phyloP scores from a whole-genome alignment of 1,284 basidiomycete species.

The Leccinum fuscescens region DNA sequence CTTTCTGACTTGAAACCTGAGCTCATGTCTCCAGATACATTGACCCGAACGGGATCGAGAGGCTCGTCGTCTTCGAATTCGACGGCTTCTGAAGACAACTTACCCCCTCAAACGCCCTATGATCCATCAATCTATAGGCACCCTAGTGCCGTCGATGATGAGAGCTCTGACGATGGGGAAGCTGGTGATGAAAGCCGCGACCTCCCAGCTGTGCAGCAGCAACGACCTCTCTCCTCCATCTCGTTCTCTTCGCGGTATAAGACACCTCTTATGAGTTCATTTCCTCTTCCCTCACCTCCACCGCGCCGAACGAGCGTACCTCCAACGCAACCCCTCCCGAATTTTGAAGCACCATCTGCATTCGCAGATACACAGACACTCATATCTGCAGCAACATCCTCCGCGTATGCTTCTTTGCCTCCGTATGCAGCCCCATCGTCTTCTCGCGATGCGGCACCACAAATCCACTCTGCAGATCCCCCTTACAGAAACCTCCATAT shows the following conservation, averaged over 20 bases:
- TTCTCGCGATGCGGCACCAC: slow-evolving; percentile 38
- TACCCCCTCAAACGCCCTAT: slow-evolving; percentile 18
- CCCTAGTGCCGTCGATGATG: slow-evolving; percentile 2
- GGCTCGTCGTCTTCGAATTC: slow-evolving; percentile 63
- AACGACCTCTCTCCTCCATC: slow-evolving; percentile 63
- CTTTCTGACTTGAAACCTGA: neutral
- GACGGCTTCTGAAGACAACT: slow-evolving; percentile 45
- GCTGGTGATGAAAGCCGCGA: slow-evolving; percentile 49
- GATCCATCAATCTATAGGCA: slow-evolving; percentile 12
- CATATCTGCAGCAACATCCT: slow-evolving; percentile 37
- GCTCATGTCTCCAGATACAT: slow-evolving; percentile 17
- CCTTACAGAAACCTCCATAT: slow-evolving; percentile 30
- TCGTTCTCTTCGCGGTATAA: slow-evolving; percentile 68
- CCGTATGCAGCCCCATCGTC: slow-evolving; percentile 40
- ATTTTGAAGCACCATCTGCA: slow-evolving; percentile 69
- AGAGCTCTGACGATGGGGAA: slow-evolving; percentile 40
- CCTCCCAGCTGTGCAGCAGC: slow-evolving; percentile 43
- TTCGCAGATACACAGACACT: slow-evolving; percentile 53
- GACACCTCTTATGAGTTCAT: slow-evolving; percentile 67
- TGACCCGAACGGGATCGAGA: slow-evolving; percentile 37
- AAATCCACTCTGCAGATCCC: slow-evolving; percentile 39
- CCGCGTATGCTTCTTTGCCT: slow-evolving; percentile 38
- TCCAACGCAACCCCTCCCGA: slow-evolving; percentile 63
- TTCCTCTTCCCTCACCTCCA: slow-evolving; percentile 53
- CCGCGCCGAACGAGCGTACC: slow-evolving; percentile 36